A percentile compares a stretch with the other conserved stretches of the same genome.
Evolutionary conservation across 139 green algal genomes (phyloP).

Genomic region (Coelastrella sp.): DNA sequence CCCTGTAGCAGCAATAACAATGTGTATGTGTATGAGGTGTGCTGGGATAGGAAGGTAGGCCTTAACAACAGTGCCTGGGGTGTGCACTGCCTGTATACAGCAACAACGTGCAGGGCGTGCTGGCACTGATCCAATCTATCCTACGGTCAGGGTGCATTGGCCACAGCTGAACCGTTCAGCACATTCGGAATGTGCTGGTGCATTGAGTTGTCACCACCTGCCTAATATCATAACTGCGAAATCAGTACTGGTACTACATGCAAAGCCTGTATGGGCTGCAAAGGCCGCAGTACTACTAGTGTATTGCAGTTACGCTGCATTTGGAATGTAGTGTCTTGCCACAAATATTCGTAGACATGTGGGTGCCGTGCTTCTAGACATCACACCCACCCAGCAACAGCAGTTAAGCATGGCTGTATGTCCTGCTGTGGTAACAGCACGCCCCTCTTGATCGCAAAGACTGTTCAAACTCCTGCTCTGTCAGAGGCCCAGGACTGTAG

Average conservation of each 20-base stretch:
- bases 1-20: neutral
- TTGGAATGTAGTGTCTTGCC: neutral
- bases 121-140: too few relatives aligned
- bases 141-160: too few relatives aligned
- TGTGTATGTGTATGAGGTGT: neutral
- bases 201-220: too few relatives aligned
- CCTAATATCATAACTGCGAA: too few relatives aligned
- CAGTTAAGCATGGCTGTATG: neutral
- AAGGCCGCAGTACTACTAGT: too few relatives aligned
- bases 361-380: neutral
- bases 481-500: slow-evolving; percentile 32
- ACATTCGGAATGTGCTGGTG: too few relatives aligned
- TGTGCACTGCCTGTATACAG: too few relatives aligned
- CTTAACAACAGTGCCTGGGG: neutral
- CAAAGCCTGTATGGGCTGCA: too few relatives aligned
- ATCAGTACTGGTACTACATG: too few relatives aligned
- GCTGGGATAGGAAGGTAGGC: neutral
- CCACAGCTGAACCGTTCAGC: too few relatives aligned
- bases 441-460: slow-evolving; percentile 8
- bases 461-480: slow-evolving; percentile 3
- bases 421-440: neutral
- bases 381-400: neutral
- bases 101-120: too few relatives aligned
- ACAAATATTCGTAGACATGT: neutral
- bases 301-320: neutral